Conservation (phyloP, 305 asterid species). For the Fraxinus nigra region DNA sequence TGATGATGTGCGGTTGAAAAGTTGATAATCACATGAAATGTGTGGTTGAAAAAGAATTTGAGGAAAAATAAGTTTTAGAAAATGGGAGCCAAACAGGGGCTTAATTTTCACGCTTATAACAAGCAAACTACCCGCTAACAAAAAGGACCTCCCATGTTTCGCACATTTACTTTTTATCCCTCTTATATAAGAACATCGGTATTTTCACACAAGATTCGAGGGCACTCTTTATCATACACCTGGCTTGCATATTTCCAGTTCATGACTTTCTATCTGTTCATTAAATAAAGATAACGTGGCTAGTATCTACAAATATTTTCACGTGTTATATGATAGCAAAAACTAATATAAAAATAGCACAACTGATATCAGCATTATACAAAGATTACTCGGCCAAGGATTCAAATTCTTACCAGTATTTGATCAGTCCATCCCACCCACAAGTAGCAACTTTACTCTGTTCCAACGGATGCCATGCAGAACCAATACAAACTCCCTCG, state of each 20-base stretch:
- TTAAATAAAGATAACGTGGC: not conserved
- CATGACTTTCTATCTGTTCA: not conserved
- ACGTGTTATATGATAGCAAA: not conserved
- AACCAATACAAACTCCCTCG: slow-evolving; percentile 90
- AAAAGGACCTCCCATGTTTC: not conserved
- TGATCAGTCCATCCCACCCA: slow-evolving; percentile 99
- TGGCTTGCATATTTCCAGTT: not conserved
- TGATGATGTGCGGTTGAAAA: not conserved
- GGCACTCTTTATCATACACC: not conserved
- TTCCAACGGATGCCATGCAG: slow-evolving; percentile 97
- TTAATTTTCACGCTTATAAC: not conserved
- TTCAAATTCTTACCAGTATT: slow-evolving; percentile 74
- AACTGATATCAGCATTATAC: not conserved
- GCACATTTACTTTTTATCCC: not conserved
- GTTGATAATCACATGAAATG: not conserved
- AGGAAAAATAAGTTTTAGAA: not conserved
- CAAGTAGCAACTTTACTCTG: slow-evolving; percentile 99
- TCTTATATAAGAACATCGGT: not conserved
- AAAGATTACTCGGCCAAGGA: slow-evolving; percentile 23
- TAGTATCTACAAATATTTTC: not conserved
- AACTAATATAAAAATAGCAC: not conserved
- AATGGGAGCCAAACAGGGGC: not conserved
- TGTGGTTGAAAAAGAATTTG: not conserved
- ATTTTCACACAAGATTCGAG: not conserved
- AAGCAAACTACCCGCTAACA: not conserved